These are phyloP conservation scores for Limnanthes douglasii DNA, from an alignment of 345 rosid genomes.

Conservation along the genomic window DNA sequence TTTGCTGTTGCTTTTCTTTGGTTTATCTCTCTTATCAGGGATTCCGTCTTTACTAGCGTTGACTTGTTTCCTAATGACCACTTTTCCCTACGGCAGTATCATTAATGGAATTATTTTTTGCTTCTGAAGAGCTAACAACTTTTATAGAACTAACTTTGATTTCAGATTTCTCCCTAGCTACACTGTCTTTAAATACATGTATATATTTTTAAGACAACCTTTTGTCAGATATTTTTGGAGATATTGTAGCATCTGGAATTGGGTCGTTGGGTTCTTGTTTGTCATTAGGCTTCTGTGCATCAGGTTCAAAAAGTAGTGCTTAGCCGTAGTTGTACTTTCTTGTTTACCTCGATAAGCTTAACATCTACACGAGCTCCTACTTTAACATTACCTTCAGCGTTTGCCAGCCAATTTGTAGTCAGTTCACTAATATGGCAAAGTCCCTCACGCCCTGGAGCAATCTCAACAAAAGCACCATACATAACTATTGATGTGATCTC, in stretches of 20 bases:
- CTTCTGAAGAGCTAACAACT: conserved; percentile 19
- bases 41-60: conserved; percentile 27
- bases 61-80: conserved; percentile 30
- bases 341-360: conserved; percentile 89
- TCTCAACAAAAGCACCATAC: conserved; percentile 93
- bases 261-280: conserved; percentile 21
- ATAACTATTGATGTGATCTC: conserved; percentile 84
- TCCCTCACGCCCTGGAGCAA: conserved; percentile 96
- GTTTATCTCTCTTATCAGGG: conserved; percentile 14
- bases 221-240: conserved; percentile 22
- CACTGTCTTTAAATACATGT: conserved; percentile 21
- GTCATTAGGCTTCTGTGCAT: conserved; percentile 22
- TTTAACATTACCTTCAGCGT: conserved; percentile 89
- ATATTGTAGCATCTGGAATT: no score
- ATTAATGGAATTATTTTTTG: conserved; percentile 22
- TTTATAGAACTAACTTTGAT: conserved; percentile 12
- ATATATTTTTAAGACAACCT: conserved; percentile 17
- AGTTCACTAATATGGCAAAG: conserved; percentile 98
- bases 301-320: conserved; percentile 64
- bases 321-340: conserved; percentile 90
- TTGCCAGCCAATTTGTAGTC: conserved; percentile 71
- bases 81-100: conserved; percentile 31
- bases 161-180: conserved; percentile 20
- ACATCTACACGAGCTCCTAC: conserved; percentile 90
- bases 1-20: conserved; percentile 25